Conservation (phyloP, 805 yeast genomes). For the Pichia californica region DNA sequence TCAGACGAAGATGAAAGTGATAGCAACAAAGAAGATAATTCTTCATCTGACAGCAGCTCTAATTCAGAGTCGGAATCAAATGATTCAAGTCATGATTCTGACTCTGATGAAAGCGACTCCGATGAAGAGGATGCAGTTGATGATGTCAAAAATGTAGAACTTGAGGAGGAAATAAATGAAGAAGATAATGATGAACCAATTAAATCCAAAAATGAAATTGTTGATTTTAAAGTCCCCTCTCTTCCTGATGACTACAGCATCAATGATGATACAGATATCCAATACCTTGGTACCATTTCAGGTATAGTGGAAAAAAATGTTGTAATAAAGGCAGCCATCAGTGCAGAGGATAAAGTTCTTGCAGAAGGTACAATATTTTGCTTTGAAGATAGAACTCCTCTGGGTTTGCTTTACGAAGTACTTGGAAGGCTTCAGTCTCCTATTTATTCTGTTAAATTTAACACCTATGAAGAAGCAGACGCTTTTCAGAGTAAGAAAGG, state of each 20-base stretch:
- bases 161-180: slow-evolving; percentile 28
- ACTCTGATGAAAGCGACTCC: slow-evolving; percentile 16
- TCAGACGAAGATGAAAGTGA: slow-evolving; percentile 17
- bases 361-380: slow-evolving; percentile 79
- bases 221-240: slow-evolving; percentile 59
- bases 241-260: slow-evolving; percentile 64
- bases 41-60: background rate
- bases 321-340: slow-evolving; percentile 60
- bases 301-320: slow-evolving; percentile 68
- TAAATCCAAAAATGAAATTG: slow-evolving; percentile 67
- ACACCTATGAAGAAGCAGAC: slow-evolving; percentile 41
- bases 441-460: slow-evolving; percentile 67
- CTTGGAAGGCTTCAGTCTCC: slow-evolving; percentile 87
- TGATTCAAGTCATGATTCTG: background rate
- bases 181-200: slow-evolving; percentile 52
- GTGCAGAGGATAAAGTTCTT: slow-evolving; percentile 81
- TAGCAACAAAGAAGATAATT: background rate
- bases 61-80: slow-evolving; percentile 17
- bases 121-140: slow-evolving; percentile 5
- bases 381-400: slow-evolving; percentile 56
- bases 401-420: slow-evolving; percentile 82
- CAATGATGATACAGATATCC: slow-evolving; percentile 55
- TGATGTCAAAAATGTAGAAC: slow-evolving; percentile 11
- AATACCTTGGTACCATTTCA: slow-evolving; percentile 62
- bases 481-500: slow-evolving; percentile 46